phyloP scores from a whole-genome alignment of 495 filamentous ascomycete genomes.

The Penicillium argentinense region DNA sequence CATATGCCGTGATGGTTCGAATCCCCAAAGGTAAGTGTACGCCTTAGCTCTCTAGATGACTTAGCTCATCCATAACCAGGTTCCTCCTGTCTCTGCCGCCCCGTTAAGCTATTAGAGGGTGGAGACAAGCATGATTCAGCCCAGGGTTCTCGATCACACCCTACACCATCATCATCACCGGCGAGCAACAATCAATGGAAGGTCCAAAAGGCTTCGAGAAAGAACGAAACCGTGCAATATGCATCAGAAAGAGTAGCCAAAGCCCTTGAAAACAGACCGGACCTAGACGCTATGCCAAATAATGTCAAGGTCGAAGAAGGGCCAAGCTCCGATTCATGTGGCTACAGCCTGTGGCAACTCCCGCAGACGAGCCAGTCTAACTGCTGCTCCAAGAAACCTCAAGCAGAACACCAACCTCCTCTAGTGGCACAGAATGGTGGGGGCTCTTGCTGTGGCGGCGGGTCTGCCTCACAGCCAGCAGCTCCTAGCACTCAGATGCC shows the following conservation, averaged over 20 bases:
- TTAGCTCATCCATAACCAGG: conserved; percentile 18
- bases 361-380: conserved; percentile 12
- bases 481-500: not conserved
- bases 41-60: too few relatives aligned
- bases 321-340: conserved; percentile 5
- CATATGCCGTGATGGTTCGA: conserved; percentile 51
- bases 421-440: conserved; percentile 12
- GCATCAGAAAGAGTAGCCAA: too few relatives aligned
- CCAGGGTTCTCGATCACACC: conserved; percentile 10
- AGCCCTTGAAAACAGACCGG: conserved; percentile 26
- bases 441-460: conserved; percentile 36
- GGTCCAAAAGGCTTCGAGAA: too few relatives aligned
- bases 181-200: too few relatives aligned
- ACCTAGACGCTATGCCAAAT: conserved; percentile 24
- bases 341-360: too few relatives aligned
- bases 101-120: not conserved
- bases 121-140: conserved; percentile 15
- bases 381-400: conserved; percentile 33
- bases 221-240: conserved; percentile 26
- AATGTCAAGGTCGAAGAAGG: conserved; percentile 26
- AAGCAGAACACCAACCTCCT: conserved; percentile 12
- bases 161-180: conserved; percentile 12
- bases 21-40: conserved; percentile 50
- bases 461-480: conserved; percentile 7
- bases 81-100: not conserved